These are phyloP conservation scores for Lithospermum erythrorhizon DNA, from an alignment of 257 asterid genomes.

Conservation along the genomic window DNA sequence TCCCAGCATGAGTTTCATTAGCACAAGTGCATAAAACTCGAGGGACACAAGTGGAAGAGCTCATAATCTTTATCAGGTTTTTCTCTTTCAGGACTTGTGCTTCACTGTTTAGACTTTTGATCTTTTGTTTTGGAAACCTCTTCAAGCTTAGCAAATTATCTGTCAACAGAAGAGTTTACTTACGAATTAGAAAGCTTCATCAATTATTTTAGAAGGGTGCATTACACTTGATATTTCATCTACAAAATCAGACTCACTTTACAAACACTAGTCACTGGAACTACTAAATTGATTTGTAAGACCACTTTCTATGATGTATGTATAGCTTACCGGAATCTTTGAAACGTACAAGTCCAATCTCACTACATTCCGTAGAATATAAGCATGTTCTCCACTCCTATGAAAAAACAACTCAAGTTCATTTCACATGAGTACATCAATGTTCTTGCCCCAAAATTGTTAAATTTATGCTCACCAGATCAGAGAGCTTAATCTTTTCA, in stretches of 20 bases:
- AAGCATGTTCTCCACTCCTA: conserved; percentile 69
- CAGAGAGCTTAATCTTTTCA: conserved; percentile 61
- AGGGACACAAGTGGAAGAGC: conserved; percentile 54
- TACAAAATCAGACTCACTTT: neutral
- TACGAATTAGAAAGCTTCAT: neutral
- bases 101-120: conserved; percentile 69
- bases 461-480: conserved; percentile 46
- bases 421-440: neutral
- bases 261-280: neutral
- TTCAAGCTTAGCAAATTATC: conserved; percentile 71
- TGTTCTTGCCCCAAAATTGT: conserved; percentile 4
- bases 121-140: conserved; percentile 76
- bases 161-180: conserved; percentile 18
- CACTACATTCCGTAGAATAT: conserved; percentile 79
- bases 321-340: conserved; percentile 56
- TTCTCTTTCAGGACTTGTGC: conserved; percentile 62
- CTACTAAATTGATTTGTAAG: neutral
- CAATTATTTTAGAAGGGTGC: neutral
- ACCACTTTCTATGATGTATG: neutral
- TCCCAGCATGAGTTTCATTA: conserved; percentile 59
- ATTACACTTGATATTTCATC: neutral
- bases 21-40: conserved; percentile 73
- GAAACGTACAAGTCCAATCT: conserved; percentile 66
- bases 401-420: conserved; percentile 11
- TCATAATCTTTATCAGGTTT: conserved; percentile 40